Evolutionary conservation across 1,284 basidiomycete genomes (phyloP), one percentile per base, ranked within the genome.

Genomic region (Inonotus hispidus): DNA sequence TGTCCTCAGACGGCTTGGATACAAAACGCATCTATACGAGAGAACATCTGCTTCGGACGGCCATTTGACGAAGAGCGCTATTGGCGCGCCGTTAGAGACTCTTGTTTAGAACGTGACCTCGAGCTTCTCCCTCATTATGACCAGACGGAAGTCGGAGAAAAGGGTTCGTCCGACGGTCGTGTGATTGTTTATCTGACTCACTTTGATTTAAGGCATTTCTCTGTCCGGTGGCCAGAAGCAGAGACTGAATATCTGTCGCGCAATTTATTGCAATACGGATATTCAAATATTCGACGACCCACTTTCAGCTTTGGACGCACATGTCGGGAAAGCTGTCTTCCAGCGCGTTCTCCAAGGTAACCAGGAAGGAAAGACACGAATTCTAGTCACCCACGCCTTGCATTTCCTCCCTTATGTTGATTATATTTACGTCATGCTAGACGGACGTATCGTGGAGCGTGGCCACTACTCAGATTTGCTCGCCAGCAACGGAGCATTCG

Each of bases 131-230:
- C 91, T 1, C 79, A 90, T 63, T 91, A 91, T 3, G 92, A 97
- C 69, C 70, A 88, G 64, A 96, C 94, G 0, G 91, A 94, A 71
- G 94, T 96, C 55, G 93, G 93, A n/a, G 93, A 95, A 73, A 91
- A 87, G 74, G 86, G 72, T 52, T 38, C n/a, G 39, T 46, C 11
- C 23, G 14, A 8, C 8, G 14, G 10, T 29, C 2, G 16, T 37
- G 23, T 19, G 72, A 11, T 1, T 74, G 65, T 54, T n/a, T 13
- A 29, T 25, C 3, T 16, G 19, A n/a, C 14, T 41, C 13, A 29
- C 29, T 52, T n/a, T 29, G 13, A 16, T 52, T 35, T 14, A 52
- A 52, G 88, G 88, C n/a, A 89, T 93, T 56, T 88, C 86, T 14
- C 80, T 93, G 8, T 90, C 87, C 45, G 91, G 93, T 7, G 92